Conservation (phyloP, 768 basidiomycete species). For the Rhodotorula paludigena region DNA sequence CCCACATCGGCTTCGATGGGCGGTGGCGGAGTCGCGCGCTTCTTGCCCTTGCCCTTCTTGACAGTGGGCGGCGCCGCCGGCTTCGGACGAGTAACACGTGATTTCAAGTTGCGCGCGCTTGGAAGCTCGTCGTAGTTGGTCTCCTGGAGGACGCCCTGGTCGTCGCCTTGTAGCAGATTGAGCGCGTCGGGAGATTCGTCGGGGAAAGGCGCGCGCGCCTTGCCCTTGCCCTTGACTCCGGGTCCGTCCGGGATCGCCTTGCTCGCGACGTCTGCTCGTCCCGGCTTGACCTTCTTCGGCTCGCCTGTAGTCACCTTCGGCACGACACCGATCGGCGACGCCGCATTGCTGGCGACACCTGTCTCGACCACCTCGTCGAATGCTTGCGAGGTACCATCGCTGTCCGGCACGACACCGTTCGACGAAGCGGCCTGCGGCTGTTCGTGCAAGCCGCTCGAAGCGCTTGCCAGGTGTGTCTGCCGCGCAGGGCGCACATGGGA, state of each 20-base stretch:
- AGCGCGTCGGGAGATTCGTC: slow-evolving; percentile 12
- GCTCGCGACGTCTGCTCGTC: too few relatives aligned
- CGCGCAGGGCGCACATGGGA: neutral
- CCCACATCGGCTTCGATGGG: too few relatives aligned
- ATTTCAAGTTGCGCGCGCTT: slow-evolving; percentile 1
- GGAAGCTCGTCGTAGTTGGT: slow-evolving; percentile 25
- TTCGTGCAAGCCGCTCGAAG: neutral
- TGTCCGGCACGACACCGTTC: slow-evolving; percentile 37
- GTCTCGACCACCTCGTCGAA: too few relatives aligned
- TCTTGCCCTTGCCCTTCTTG: neutral
- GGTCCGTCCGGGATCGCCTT: neutral
- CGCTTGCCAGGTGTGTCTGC: neutral
- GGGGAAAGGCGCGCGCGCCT: neutral
- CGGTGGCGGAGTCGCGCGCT: neutral
- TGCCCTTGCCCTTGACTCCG: slow-evolving; percentile 16
- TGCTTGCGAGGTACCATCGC: slow-evolving; percentile 51
- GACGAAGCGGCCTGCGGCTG: neutral
- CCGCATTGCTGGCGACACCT: too few relatives aligned
- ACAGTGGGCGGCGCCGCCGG: neutral
- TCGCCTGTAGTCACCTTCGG: neutral
- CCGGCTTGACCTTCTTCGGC: slow-evolving; percentile 11
- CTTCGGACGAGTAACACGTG: neutral
- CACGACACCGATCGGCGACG: too few relatives aligned
- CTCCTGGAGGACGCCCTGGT: slow-evolving; percentile 1
- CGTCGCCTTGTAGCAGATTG: neutral